Evolutionary conservation across 148 eudicot species (phyloP).

Genomic region (Heliosperma pusillum): DNA sequence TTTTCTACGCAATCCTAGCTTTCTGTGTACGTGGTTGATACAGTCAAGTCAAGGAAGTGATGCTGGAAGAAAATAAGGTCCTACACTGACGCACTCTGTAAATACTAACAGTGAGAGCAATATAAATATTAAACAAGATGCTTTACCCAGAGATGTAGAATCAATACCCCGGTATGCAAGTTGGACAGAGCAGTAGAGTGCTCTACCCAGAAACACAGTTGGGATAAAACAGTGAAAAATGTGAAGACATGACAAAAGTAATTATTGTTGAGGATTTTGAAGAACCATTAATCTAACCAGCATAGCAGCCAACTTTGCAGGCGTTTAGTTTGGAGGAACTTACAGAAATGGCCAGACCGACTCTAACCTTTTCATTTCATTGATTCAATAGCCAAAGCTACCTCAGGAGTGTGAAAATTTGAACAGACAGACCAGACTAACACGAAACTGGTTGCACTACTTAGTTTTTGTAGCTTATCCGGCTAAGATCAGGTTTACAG

Average conservation of each 20-base stretch:
- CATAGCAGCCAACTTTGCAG: background rate
- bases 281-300: conserved; percentile 1
- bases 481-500: too few species aligned
- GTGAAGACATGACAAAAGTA: background rate
- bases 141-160: background rate
- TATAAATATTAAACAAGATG: background rate
- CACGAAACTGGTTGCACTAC: background rate
- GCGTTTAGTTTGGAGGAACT: background rate
- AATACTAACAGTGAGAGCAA: background rate
- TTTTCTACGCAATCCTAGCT: background rate
- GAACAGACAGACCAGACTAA: background rate
- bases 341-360: background rate
- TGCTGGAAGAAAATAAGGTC: background rate
- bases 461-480: background rate
- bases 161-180: background rate
- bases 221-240: background rate
- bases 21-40: background rate
- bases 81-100: background rate
- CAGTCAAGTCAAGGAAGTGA: background rate
- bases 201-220: background rate
- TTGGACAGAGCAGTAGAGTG: background rate
- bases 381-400: background rate
- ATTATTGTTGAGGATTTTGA: background rate
- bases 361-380: background rate
- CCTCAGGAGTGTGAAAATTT: background rate